A percentile compares a stretch with the other conserved stretches of the same genome.
phyloP scores from a whole-genome alignment of 2,329 filamentous ascomycete species.

The Trematosphaeria pertusa region DNA sequence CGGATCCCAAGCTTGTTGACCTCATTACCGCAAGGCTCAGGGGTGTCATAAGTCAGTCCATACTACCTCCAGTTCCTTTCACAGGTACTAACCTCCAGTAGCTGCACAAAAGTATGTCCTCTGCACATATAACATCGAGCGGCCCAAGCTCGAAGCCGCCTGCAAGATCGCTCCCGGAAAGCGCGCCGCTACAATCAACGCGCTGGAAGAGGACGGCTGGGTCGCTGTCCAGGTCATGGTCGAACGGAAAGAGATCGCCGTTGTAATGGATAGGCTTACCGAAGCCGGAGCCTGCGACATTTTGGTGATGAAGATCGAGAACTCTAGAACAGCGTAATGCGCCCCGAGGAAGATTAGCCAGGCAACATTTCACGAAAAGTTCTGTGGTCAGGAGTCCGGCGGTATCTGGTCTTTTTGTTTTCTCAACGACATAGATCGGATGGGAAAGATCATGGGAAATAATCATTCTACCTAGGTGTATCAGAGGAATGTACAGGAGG shows the following conservation, averaged over 20 bases:
- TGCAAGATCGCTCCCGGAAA: constrained; percentile 88
- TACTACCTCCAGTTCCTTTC: not conserved
- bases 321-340: constrained; percentile 63
- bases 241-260: constrained; percentile 82
- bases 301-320: constrained; percentile 83
- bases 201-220: constrained; percentile 87
- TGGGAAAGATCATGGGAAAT: too few relatives aligned
- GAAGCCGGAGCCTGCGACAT: constrained; percentile 83
- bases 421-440: too few relatives aligned
- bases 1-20: constrained; percentile 79
- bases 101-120: constrained; percentile 91
- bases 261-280: constrained; percentile 84
- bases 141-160: constrained; percentile 70
- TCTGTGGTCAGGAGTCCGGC: too few relatives aligned
- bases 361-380: too few relatives aligned
- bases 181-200: constrained; percentile 89
- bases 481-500: too few relatives aligned
- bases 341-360: too few relatives aligned
- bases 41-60: constrained; percentile 79
- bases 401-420: too few relatives aligned
- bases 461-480: too few relatives aligned
- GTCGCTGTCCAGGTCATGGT: constrained; percentile 96
- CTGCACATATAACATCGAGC: constrained; percentile 93
- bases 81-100: constrained; percentile 35
- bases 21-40: constrained; percentile 86